These are phyloP conservation scores for Malus sieversii DNA, from an alignment of 306 rosid genomes.

Conservation along the genomic window DNA sequence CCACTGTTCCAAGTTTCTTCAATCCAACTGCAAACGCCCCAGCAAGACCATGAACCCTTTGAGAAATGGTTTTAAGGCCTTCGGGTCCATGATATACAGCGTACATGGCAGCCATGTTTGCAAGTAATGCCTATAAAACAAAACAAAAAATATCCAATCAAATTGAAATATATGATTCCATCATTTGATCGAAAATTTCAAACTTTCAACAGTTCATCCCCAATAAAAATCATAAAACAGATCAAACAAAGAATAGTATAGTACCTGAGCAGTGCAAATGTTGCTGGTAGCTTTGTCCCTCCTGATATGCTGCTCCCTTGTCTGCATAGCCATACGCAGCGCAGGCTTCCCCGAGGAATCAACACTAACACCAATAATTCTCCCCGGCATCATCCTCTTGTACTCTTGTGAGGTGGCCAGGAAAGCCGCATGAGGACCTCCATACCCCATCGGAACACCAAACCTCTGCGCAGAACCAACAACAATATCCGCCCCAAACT, in stretches of 20 bases:
- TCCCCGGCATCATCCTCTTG: slow-evolving; percentile 99
- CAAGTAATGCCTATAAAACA: slow-evolving; percentile 76
- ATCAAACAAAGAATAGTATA: background rate
- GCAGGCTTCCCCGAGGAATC: slow-evolving; percentile 93
- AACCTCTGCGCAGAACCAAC: slow-evolving; percentile 97
- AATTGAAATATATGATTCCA: background rate
- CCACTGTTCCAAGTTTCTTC: slow-evolving; percentile 78
- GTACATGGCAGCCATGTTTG: slow-evolving; percentile 99
- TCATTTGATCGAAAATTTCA: background rate
- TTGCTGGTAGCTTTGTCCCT: slow-evolving; percentile 99
- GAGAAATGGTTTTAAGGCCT: slow-evolving; percentile 79
- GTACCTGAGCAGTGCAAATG: slow-evolving; percentile 98
- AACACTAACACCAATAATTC: slow-evolving; percentile 92
- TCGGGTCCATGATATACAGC: slow-evolving; percentile 98
- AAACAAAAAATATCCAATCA: slow-evolving; percentile 13
- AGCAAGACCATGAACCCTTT: slow-evolving; percentile 94
- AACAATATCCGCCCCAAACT: slow-evolving; percentile 90
- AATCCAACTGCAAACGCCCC: slow-evolving; percentile 80
- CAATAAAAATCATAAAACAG: background rate
- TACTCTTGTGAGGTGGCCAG: slow-evolving; percentile 98
- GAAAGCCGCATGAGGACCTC: slow-evolving; percentile 99
- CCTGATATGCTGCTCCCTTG: slow-evolving; percentile 97
- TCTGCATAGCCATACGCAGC: slow-evolving; percentile 98
- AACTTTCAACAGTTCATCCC: background rate
- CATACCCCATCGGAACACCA: slow-evolving; percentile 99